Conservation (phyloP, 2,329 filamentous ascomycete genomes). For the Arthroderma uncinatum region DNA sequence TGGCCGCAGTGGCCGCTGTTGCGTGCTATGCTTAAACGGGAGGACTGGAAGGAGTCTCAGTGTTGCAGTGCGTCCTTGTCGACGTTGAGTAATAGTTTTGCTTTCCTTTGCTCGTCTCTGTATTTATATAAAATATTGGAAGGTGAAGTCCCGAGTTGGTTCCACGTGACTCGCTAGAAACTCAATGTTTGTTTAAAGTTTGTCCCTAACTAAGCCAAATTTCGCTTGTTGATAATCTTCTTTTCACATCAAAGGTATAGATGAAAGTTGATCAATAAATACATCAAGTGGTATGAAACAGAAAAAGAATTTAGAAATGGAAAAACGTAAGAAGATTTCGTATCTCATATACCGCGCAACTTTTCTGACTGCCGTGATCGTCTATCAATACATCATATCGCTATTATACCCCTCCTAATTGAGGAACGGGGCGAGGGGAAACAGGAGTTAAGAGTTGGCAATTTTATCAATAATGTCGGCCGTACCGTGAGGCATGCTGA, state of each 20-base stretch:
- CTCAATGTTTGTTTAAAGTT: background rate
- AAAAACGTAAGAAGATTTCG: background rate
- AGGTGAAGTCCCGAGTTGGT: no score
- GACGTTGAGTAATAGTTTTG: background rate
- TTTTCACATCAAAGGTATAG: background rate
- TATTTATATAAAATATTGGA: no score
- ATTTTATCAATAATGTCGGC: conserved; percentile 6
- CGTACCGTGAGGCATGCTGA: conserved; percentile 6
- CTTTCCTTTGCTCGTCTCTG: background rate
- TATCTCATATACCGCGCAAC: background rate
- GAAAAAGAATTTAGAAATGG: background rate
- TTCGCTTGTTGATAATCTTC: background rate
- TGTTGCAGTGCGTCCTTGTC: background rate
- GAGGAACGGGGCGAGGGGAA: background rate
- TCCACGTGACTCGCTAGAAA: background rate
- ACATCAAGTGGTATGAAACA: background rate
- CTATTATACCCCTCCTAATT: background rate
- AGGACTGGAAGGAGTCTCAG: no score
- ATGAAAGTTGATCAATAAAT: background rate
- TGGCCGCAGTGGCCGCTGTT: conserved; percentile 5
- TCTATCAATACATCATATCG: background rate
- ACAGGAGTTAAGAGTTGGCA: background rate
- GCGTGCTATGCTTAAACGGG: conserved; percentile 6
- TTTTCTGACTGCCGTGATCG: background rate
- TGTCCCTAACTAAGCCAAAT: background rate